phyloP scores from a whole-genome alignment of 1,139 yeast species.

The Pichia sp. region DNA sequence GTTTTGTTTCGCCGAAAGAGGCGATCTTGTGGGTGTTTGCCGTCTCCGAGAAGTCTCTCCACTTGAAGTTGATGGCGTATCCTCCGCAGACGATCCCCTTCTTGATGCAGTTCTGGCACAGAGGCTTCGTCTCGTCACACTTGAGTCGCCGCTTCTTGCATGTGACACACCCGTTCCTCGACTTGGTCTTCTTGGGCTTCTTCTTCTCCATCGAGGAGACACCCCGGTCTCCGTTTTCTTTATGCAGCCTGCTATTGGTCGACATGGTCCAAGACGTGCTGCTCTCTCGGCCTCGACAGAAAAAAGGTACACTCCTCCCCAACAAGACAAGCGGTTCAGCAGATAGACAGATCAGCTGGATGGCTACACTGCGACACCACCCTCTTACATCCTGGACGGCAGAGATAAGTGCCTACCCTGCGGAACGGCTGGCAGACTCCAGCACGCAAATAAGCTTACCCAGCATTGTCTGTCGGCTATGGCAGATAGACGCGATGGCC shows the following conservation, averaged over 20 bases:
- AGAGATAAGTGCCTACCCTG: not conserved
- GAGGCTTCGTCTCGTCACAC: slow-evolving; percentile 57
- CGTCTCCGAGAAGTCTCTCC: slow-evolving; percentile 51
- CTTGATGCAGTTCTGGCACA: slow-evolving; percentile 43
- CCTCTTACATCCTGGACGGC: not conserved
- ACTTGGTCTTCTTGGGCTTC: slow-evolving; percentile 33
- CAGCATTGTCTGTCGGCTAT: not conserved
- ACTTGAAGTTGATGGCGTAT: slow-evolving; percentile 58
- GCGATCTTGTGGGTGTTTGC: slow-evolving; percentile 11
- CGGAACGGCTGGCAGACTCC: not conserved
- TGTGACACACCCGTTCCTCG: slow-evolving; percentile 50
- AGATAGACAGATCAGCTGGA: no score
- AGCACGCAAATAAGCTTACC: not conserved
- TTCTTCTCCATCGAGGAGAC: not conserved
- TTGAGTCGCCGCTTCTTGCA: slow-evolving; percentile 54
- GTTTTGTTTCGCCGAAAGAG: no score
- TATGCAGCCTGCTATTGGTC: not conserved
- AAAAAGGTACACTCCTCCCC: no score
- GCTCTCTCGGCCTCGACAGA: not conserved
- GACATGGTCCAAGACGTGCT: not conserved
- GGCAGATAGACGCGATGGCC: not conserved
- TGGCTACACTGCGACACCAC: no score
- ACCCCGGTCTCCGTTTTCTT: not conserved
- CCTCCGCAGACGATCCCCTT: slow-evolving; percentile 55
- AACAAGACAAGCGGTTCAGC: no score